Percentiles rank a stretch among this genome's conserved stretches.
phyloP scores from a whole-genome alignment of 2,329 filamentous ascomycete species.

The Trichoderma afroharzianum region DNA sequence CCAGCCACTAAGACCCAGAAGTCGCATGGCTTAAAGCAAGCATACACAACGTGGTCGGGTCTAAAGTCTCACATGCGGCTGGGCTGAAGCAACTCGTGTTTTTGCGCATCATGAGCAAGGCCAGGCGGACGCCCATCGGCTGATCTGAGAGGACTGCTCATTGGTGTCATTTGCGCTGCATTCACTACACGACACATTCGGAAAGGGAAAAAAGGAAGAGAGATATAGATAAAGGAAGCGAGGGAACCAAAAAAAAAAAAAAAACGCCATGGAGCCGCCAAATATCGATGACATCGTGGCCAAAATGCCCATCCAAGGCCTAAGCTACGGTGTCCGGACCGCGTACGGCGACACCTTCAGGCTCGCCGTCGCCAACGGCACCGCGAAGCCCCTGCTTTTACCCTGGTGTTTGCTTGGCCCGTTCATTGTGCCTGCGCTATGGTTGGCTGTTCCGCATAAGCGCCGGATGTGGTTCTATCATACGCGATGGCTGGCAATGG shows the following conservation, averaged over 20 bases:
- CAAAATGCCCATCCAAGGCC: conserved; percentile 17
- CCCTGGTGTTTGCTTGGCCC: conserved; percentile 48
- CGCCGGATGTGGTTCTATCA: conserved; percentile 48
- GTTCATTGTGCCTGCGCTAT: conserved; percentile 49
- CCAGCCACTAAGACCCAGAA: neutral
- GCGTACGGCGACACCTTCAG: conserved; percentile 38
- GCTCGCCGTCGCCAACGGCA: conserved; percentile 36
- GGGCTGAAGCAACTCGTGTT: neutral
- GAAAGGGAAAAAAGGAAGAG: neutral
- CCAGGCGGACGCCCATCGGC: neutral
- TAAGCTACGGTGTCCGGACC: conserved; percentile 28
- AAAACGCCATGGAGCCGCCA: neutral
- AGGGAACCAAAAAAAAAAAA: neutral
- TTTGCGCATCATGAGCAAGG: conserved; percentile 3
- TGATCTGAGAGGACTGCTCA: neutral
- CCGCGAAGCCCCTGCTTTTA: conserved; percentile 46
- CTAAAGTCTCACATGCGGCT: conserved; percentile 14
- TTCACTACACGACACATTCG: neutral
- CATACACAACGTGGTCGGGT: neutral
- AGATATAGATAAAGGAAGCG: neutral
- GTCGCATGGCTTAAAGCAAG: neutral
- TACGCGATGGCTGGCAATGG: conserved; percentile 47
- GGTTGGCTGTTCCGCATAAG: conserved; percentile 54
- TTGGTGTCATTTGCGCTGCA: neutral
- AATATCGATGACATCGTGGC: neutral